phyloP scores from a whole-genome alignment of 768 basidiomycete genomes.

The Boletus fagicola region DNA sequence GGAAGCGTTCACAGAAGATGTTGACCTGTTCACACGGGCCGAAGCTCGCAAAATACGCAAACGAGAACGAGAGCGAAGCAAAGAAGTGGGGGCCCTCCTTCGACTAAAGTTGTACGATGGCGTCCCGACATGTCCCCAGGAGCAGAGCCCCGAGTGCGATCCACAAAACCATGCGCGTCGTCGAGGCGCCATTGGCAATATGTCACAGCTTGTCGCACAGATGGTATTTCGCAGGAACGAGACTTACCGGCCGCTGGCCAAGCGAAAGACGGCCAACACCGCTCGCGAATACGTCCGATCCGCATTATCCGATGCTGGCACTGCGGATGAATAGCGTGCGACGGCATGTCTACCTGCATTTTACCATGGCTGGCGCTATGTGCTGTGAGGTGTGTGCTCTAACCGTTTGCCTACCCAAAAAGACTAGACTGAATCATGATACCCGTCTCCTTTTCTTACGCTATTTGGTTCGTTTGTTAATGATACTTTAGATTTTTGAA shows the following conservation, averaged over 20 bases:
- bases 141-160: slow-evolving; percentile 26
- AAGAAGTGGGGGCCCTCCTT: slow-evolving; percentile 55
- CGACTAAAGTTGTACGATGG: slow-evolving; percentile 49
- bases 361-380: slow-evolving; percentile 4
- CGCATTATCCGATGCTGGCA: slow-evolving; percentile 27
- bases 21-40: slow-evolving; percentile 38
- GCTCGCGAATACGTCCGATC: slow-evolving; percentile 29
- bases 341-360: slow-evolving; percentile 7
- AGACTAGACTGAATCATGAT: slow-evolving; percentile 25
- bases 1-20: slow-evolving; percentile 35
- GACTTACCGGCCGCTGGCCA: slow-evolving; percentile 37
- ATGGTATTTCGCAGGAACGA: slow-evolving; percentile 47
- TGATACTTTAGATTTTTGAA: slow-evolving; percentile 12
- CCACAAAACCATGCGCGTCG: slow-evolving; percentile 18
- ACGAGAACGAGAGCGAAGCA: slow-evolving; percentile 51
- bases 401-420: slow-evolving; percentile 1
- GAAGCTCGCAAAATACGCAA: slow-evolving; percentile 47
- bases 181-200: slow-evolving; percentile 26
- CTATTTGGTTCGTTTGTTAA: slow-evolving; percentile 10
- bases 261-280: slow-evolving; percentile 28
- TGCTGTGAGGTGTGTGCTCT: slow-evolving; percentile 29
- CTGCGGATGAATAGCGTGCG: slow-evolving; percentile 13
- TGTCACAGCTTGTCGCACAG: slow-evolving; percentile 46
- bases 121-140: slow-evolving; percentile 22
- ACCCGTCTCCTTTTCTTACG: slow-evolving; percentile 6